phyloP scores from a whole-genome alignment of 2,329 filamentous ascomycete species.

The Colletotrichum liaoningense region DNA sequence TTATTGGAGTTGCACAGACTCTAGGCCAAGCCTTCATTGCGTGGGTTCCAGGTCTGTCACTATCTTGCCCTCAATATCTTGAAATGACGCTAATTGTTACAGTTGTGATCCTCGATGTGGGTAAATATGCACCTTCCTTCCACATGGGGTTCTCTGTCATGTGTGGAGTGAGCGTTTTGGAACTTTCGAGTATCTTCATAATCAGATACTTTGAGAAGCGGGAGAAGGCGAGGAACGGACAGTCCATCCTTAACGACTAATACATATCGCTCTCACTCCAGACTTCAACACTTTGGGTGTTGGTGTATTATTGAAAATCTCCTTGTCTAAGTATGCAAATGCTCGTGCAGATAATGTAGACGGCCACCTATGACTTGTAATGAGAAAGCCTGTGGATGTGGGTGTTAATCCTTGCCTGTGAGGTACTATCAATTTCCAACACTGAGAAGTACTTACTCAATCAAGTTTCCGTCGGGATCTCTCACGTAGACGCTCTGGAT shows the following conservation, averaged over 20 bases:
- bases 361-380: not conserved
- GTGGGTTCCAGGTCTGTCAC: not conserved
- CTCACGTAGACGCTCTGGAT: constrained; percentile 69
- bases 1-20: not conserved
- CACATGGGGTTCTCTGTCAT: not conserved
- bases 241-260: not conserved
- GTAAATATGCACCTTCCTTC: not conserved
- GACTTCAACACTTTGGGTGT: not conserved
- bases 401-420: not conserved
- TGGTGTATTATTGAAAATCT: not conserved
- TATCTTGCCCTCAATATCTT: not conserved
- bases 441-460: constrained; percentile 61
- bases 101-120: not conserved
- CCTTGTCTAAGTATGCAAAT: not conserved
- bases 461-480: constrained; percentile 71
- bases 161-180: not conserved
- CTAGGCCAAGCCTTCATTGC: not conserved
- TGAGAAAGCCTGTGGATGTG: not conserved
- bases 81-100: not conserved
- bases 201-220: not conserved
- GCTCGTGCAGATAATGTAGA: no score
- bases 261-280: not conserved
- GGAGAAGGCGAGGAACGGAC: not conserved
- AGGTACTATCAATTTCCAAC: not conserved
- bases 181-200: not conserved